Conservation (phyloP, 2,329 filamentous ascomycete genomes). For the Aspergillus luchuensis region DNA sequence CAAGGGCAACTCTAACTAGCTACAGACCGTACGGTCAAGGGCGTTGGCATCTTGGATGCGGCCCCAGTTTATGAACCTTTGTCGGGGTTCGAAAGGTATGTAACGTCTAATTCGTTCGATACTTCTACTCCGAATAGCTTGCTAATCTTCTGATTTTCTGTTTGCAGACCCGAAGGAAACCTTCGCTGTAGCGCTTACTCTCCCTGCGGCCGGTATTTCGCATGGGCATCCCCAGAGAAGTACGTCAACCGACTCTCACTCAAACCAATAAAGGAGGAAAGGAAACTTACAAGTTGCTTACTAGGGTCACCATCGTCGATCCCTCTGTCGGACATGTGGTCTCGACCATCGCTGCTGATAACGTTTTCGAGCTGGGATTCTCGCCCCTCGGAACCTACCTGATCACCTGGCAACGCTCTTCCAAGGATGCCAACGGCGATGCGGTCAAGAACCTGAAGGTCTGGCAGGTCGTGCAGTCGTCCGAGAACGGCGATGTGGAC, state of each 20-base stretch:
- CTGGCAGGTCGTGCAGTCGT: conserved; percentile 79
- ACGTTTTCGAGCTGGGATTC: conserved; percentile 93
- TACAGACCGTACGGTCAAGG: conserved; percentile 88
- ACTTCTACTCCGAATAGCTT: no score
- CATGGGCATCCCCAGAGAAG: conserved; percentile 84
- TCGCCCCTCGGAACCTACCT: conserved; percentile 89
- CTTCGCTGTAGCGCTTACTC: conserved; percentile 95
- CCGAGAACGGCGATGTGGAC: conserved; percentile 61
- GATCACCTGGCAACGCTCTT: conserved; percentile 93
- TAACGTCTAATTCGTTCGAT: not conserved
- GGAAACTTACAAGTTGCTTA: conserved; percentile 14
- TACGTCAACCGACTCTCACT: conserved; percentile 38
- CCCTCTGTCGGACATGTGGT: conserved; percentile 73
- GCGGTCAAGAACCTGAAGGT: conserved; percentile 96
- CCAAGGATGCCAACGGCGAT: conserved; percentile 90
- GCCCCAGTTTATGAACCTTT: conserved; percentile 84
- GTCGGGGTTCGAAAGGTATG: conserved; percentile 69
- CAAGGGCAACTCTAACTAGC: conserved; percentile 20
- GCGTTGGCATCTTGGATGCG: conserved; percentile 90
- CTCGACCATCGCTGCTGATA: conserved; percentile 72
- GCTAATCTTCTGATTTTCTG: conserved; percentile 14
- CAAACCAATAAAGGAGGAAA: not conserved
- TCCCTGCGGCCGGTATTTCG: conserved; percentile 92
- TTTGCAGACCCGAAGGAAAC: conserved; percentile 80
- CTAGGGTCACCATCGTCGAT: conserved; percentile 79